A percentile compares a stretch with the other conserved stretches of the same genome.
These are phyloP conservation scores for Funneliformis caledonium DNA, from an alignment of 371 early-diverging fungal species.

Conservation along the genomic window DNA sequence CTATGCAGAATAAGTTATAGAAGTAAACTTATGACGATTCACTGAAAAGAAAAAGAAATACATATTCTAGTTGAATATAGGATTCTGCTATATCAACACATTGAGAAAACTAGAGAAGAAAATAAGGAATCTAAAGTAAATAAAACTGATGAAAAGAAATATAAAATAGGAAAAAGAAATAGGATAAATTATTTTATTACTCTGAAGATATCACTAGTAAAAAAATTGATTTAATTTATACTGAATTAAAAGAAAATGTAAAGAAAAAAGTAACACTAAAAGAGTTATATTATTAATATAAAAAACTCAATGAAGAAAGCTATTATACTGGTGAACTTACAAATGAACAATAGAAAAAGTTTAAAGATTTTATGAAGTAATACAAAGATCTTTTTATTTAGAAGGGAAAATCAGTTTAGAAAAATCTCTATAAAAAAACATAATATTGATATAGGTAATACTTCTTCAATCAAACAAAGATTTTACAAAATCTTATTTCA, in stretches of 20 bases:
- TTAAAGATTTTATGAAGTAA: too few species aligned
- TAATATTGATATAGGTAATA: constrained; percentile 40
- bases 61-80: not conserved
- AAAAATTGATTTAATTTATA: not conserved
- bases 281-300: not conserved
- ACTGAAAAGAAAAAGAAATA: not conserved
- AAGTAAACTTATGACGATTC: not conserved
- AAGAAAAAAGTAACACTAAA: too few species aligned
- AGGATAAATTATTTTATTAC: not conserved
- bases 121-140: not conserved
- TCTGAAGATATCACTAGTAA: not conserved
- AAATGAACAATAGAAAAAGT: too few species aligned
- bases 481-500: constrained; percentile 18
- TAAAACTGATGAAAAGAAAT: not conserved
- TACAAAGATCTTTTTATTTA: not conserved
- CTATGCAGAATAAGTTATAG: not conserved
- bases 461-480: constrained; percentile 26
- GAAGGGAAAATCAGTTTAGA: too few species aligned
- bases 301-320: too few species aligned
- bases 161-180: not conserved
- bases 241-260: not conserved
- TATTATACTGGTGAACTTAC: not conserved
- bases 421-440: constrained; percentile 25
- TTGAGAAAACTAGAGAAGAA: not conserved
- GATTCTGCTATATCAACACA: not conserved